Evolutionary conservation across 495 filamentous ascomycete species (phyloP).

Genomic region (Neurospora sp.): DNA sequence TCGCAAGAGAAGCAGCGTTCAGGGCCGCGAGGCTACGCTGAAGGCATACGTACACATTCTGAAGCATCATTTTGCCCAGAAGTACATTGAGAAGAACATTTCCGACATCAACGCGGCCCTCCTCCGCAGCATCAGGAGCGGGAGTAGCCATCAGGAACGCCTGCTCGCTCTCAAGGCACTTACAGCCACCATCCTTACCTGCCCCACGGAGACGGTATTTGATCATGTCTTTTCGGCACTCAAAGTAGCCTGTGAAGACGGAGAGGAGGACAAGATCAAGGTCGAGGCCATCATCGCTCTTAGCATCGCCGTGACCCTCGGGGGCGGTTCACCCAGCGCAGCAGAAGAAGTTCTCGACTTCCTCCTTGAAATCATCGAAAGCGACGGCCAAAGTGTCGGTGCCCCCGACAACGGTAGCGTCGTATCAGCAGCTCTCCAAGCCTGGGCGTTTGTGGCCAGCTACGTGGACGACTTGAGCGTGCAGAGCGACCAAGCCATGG

Average conservation of each 20-base stretch:
- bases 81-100: conserved; percentile 51
- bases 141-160: conserved; percentile 62
- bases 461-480: conserved; percentile 71
- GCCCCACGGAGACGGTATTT: conserved; percentile 59
- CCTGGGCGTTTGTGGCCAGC: conserved; percentile 82
- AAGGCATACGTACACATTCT: conserved; percentile 60
- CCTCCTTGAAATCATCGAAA: conserved; percentile 75
- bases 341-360: conserved; percentile 73
- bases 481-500: conserved; percentile 64
- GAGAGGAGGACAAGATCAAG: conserved; percentile 54
- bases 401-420: conserved; percentile 65
- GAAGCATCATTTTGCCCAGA: conserved; percentile 60
- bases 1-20: conserved; percentile 73
- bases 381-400: conserved; percentile 65
- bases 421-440: conserved; percentile 76
- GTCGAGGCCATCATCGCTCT: conserved; percentile 67
- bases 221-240: conserved; percentile 53
- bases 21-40: conserved; percentile 67
- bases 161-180: conserved; percentile 65
- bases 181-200: conserved; percentile 64
- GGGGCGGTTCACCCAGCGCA: conserved; percentile 61
- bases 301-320: conserved; percentile 62
- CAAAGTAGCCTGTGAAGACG: conserved; percentile 63
- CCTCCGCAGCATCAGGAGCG: conserved; percentile 60
- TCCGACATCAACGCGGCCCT: conserved; percentile 62